These are phyloP conservation scores for Trypanosoma congolense DNA, from an alignment of 208 protist genomes.

Conservation along the genomic window DNA sequence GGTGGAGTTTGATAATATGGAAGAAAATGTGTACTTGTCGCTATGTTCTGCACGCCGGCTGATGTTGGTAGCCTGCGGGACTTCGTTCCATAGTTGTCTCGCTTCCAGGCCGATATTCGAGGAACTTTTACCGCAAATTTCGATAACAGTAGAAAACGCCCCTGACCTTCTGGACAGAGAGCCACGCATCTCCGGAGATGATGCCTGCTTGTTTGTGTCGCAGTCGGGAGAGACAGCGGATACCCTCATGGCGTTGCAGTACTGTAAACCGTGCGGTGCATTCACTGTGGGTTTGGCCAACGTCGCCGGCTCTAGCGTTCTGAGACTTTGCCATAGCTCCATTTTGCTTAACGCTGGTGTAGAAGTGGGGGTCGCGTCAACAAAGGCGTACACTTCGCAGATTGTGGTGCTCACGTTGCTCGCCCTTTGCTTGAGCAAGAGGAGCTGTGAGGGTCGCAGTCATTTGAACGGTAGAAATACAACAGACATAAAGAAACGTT, in stretches of 20 bases:
- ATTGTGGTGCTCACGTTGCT: conserved; percentile 88
- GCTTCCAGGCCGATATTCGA: conserved; percentile 88
- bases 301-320: conserved; percentile 89
- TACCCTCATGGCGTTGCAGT: conserved; percentile 82
- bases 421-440: conserved; percentile 77
- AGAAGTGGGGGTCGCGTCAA: conserved; percentile 95
- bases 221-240: conserved; percentile 96
- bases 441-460: conserved; percentile 13
- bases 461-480: background rate
- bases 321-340: conserved; percentile 79
- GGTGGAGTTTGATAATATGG: conserved; percentile 89
- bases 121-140: conserved; percentile 83
- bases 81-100: conserved; percentile 88
- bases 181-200: conserved; percentile 71
- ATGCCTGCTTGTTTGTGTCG: conserved; percentile 90
- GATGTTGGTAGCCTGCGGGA: conserved; percentile 94
- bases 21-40: conserved; percentile 24
- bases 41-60: conserved; percentile 67
- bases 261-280: conserved; percentile 71
- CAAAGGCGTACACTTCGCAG: conserved; percentile 97
- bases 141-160: conserved; percentile 86
- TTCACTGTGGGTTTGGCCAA: conserved; percentile 92
- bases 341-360: conserved; percentile 90
- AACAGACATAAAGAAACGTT: conserved; percentile 26
- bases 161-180: conserved; percentile 90